phyloP scores from a whole-genome alignment of 371 early-diverging fungal species.

The Rhizopus delemar region DNA sequence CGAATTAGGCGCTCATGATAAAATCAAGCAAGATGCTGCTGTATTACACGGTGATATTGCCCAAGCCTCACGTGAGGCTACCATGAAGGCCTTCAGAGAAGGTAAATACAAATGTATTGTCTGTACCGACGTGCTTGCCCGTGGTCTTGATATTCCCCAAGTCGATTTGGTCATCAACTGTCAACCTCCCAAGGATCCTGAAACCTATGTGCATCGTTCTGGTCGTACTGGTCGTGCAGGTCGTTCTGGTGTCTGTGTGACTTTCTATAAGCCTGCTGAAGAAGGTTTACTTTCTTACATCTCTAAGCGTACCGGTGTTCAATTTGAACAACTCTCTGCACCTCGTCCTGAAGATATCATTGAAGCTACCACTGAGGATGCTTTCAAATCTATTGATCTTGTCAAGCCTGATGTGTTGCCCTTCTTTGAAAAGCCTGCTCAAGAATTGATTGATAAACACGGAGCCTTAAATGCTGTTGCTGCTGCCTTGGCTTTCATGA shows the following conservation, averaged over 20 bases:
- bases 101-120: slow-evolving; percentile 85
- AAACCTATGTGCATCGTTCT: slow-evolving; percentile 95
- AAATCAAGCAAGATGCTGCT: slow-evolving; percentile 77
- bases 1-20: slow-evolving; percentile 79
- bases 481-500: slow-evolving; percentile 82
- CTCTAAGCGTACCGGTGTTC: slow-evolving; percentile 74
- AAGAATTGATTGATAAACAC: slow-evolving; percentile 65
- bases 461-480: slow-evolving; percentile 74
- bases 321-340: slow-evolving; percentile 77
- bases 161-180: slow-evolving; percentile 97
- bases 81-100: slow-evolving; percentile 87
- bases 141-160: slow-evolving; percentile 97
- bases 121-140: slow-evolving; percentile 93
- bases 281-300: slow-evolving; percentile 76
- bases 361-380: slow-evolving; percentile 73
- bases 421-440: slow-evolving; percentile 75
- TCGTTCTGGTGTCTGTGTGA: slow-evolving; percentile 86
- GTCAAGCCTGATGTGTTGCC: slow-evolving; percentile 75
- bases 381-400: slow-evolving; percentile 65
- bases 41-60: slow-evolving; percentile 95
- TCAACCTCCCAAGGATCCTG: slow-evolving; percentile 92
- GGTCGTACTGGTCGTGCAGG: slow-evolving; percentile 99
- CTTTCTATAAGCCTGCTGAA: slow-evolving; percentile 87
- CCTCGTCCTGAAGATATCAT: slow-evolving; percentile 90
- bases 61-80: slow-evolving; percentile 84